These are phyloP conservation scores for Ampelocalamus luodianensis DNA, from an alignment of 176 grass and related monocot genomes.

Conservation along the genomic window DNA sequence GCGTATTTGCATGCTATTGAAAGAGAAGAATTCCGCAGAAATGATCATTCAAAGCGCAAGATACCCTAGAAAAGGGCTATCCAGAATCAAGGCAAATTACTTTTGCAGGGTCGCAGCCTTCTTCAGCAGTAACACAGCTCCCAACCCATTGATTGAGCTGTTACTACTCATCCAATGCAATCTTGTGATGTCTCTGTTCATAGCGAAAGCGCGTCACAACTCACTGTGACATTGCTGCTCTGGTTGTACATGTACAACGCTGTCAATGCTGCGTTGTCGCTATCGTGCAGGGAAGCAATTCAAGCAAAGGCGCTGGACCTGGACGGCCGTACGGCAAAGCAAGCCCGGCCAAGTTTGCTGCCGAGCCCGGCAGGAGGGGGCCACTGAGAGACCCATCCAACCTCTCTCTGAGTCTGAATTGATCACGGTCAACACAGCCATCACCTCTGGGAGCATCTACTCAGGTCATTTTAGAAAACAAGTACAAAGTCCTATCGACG, in stretches of 20 bases:
- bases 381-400: not conserved
- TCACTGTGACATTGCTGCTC: not conserved
- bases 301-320: not conserved
- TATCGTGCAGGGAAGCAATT: not conserved
- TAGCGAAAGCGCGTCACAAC: not conserved
- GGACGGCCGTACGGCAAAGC: slow-evolving; percentile 7
- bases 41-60: too few species aligned
- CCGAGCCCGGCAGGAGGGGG: too few species aligned
- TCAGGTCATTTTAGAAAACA: not conserved
- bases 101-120: not conserved
- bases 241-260: not conserved
- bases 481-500: not conserved
- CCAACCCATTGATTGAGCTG: not conserved
- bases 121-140: not conserved
- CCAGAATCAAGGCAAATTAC: not conserved
- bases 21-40: too few species aligned
- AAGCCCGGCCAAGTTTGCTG: not conserved
- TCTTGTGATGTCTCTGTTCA: not conserved
- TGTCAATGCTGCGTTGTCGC: not conserved
- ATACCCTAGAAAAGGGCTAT: too few species aligned
- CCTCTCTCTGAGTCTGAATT: not conserved
- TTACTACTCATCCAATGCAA: not conserved
- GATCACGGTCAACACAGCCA: not conserved
- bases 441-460: not conserved
- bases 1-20: too few species aligned